phyloP scores from a whole-genome alignment of 441 rosid species.

The Dalechampia spathulata region DNA sequence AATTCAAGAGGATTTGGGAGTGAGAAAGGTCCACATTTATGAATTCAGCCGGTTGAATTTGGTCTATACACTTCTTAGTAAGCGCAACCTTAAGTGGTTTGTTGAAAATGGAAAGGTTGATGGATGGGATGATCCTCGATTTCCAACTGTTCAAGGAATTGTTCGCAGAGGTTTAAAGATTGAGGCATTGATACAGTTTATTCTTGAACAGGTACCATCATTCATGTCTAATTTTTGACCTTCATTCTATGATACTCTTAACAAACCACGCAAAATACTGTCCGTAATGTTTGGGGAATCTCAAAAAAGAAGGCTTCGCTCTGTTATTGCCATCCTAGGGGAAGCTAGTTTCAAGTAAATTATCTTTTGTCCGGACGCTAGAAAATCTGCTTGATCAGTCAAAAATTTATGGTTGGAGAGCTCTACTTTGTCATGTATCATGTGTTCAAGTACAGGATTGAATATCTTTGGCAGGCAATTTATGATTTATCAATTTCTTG shows the following conservation, averaged over 20 bases:
- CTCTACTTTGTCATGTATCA: not conserved
- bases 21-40: slow-evolving; percentile 57
- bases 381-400: not conserved
- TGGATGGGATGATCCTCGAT: slow-evolving; percentile 98
- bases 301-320: no score
- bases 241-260: not conserved
- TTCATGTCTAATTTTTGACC: not conserved
- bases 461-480: not conserved
- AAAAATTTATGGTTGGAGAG: not conserved
- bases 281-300: not conserved
- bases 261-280: not conserved
- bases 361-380: not conserved
- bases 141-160: slow-evolving; percentile 97
- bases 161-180: slow-evolving; percentile 84
- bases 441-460: not conserved
- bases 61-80: slow-evolving; percentile 77
- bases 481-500: not conserved
- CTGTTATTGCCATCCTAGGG: no score
- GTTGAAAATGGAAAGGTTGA: slow-evolving; percentile 80
- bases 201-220: slow-evolving; percentile 72
- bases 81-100: slow-evolving; percentile 93
- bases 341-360: not conserved
- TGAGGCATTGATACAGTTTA: slow-evolving; percentile 83
- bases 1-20: slow-evolving; percentile 72
- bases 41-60: slow-evolving; percentile 81